Base-by-base conservation (phyloP, 495 filamentous ascomycete genomes). In the Neurospora pannonica region DNA sequence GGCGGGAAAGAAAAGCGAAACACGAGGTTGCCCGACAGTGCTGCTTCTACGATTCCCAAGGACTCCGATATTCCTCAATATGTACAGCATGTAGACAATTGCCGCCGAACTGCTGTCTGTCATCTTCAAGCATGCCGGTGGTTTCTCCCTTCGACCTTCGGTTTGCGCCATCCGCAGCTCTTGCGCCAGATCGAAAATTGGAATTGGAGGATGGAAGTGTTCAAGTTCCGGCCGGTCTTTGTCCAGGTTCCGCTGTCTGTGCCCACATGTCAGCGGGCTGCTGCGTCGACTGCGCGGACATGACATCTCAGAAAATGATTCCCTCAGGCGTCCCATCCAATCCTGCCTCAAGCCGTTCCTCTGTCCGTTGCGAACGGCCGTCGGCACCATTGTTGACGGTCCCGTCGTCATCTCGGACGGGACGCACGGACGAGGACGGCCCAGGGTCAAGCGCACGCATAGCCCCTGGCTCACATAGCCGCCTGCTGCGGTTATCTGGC, bases 1-100 rank as follows among this genome's bases (percentile, higher is more conserved):
- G 54, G 28, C 54, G 28, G 54, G 54, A 34, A 34, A 34, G 54
- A 67, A 67, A 67, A 34, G 28, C 54, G 54, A 34, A 67, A 7
- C 54, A 67, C 54, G 15, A 67, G 6, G 54, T 21, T 62, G 24
- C 24, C 24, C 54, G 54, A 34, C 54, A 28, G 7, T 7, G 54
- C 24, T 28, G 54, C 54, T n/a, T n/a, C n/a, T 19, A 15, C 28
- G 24, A 31, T 67, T 34, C 28, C 15, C 54, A 67, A 67, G 54
- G 31, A 17, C 54, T 1, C 54, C 54, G 28, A 34, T 34, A 8
- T 40, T 28, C 21, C 40, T 38, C 77, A 77, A 77, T 62, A 77
- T 78, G 75, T 74, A 48, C 71, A 74, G 75, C 75, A 74, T 73
- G 75, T 77, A 73, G 74, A 69, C 38, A 43, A 34, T 28, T 10